Evolutionary conservation across 108 stramenopile genomes (phyloP).

Genomic region (Nitzschia palea): DNA sequence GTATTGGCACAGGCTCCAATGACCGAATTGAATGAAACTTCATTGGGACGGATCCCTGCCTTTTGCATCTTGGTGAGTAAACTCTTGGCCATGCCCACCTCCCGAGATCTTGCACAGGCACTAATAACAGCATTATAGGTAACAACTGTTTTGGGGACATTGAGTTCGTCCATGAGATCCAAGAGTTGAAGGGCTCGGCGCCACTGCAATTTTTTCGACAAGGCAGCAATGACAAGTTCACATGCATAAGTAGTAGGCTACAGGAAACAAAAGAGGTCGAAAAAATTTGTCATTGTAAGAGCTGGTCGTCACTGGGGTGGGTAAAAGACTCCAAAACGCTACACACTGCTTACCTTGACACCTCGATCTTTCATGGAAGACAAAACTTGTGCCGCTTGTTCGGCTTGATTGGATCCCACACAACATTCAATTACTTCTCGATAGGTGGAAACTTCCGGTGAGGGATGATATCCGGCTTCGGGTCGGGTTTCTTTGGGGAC

Average conservation of each 20-base stretch:
- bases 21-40: conserved; percentile 66
- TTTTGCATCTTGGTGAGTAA: conserved; percentile 55
- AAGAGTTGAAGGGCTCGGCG: conserved; percentile 55
- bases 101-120: conserved; percentile 46
- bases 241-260: conserved; percentile 47
- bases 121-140: conserved; percentile 62
- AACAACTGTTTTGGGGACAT: conserved; percentile 37
- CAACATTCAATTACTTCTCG: conserved; percentile 62
- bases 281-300: too few relatives aligned
- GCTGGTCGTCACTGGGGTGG: too few relatives aligned
- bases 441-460: conserved; percentile 51
- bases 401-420: conserved; percentile 34
- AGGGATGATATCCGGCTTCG: conserved; percentile 25
- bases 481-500: conserved; percentile 5
- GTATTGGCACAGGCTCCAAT: conserved; percentile 63
- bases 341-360: neutral
- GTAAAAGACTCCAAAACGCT: too few relatives aligned
- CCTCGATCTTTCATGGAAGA: conserved; percentile 18
- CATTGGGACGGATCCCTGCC: conserved; percentile 47
- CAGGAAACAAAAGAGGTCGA: neutral
- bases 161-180: conserved; percentile 52
- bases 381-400: conserved; percentile 32
- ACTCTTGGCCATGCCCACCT: conserved; percentile 50
- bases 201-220: conserved; percentile 53
- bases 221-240: conserved; percentile 55